Conservation (phyloP, 2,329 filamentous ascomycete genomes). For the Chaetomium globosum region DNA sequence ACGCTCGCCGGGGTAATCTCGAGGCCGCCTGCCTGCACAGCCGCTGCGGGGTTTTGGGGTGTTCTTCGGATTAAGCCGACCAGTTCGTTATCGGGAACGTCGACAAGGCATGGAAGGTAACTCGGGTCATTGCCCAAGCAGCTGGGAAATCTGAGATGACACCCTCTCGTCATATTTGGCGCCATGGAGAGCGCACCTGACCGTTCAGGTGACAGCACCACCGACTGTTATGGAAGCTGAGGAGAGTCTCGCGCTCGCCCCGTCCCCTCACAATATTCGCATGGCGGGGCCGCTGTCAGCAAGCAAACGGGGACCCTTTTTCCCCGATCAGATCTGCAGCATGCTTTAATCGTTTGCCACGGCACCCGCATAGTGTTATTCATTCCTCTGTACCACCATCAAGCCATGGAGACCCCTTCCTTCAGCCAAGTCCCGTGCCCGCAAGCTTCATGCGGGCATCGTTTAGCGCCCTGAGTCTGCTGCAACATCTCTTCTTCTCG, state of each 20-base stretch:
- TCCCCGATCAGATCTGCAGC: slow-evolving; percentile 1
- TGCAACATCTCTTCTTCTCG: background rate
- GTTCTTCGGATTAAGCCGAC: slow-evolving; percentile 26
- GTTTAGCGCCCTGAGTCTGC: background rate
- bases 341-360: background rate
- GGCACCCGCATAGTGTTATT: background rate
- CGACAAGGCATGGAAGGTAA: background rate
- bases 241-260: background rate
- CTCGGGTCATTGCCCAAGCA: slow-evolving; percentile 2
- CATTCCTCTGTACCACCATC: background rate
- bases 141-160: slow-evolving; percentile 16
- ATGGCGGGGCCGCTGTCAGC: background rate
- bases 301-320: background rate
- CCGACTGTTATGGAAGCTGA: background rate
- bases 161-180: slow-evolving; percentile 1
- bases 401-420: background rate
- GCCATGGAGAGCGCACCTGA: slow-evolving; percentile 23
- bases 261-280: background rate
- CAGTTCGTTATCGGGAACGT: slow-evolving; percentile 11
- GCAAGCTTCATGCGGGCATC: background rate
- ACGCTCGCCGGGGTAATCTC: slow-evolving; percentile 14
- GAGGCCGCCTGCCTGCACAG: slow-evolving; percentile 14
- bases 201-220: slow-evolving; percentile 20
- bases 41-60: slow-evolving; percentile 19
- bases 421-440: background rate